These are phyloP conservation scores for Trypanosoma vivax DNA, from an alignment of 208 protist genomes.

Conservation along the genomic window DNA sequence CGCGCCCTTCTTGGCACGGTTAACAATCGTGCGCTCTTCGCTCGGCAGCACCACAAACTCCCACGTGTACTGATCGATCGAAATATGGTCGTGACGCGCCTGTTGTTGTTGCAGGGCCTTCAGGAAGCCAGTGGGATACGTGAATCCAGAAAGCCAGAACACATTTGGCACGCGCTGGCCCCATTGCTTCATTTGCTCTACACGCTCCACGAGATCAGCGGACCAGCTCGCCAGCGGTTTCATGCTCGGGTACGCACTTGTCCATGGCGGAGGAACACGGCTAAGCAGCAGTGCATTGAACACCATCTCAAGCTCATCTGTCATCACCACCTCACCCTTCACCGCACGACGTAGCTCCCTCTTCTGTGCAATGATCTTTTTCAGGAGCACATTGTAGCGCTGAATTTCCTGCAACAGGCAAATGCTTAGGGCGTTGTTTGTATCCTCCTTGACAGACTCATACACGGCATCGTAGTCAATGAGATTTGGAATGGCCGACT, in stretches of 20 bases:
- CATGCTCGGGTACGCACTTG: conserved; percentile 94
- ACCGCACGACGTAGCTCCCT: conserved; percentile 92
- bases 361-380: conserved; percentile 87
- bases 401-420: conserved; percentile 97
- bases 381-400: conserved; percentile 95
- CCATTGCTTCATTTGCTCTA: conserved; percentile 93
- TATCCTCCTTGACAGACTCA: conserved; percentile 85
- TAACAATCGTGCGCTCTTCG: conserved; percentile 88
- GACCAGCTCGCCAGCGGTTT: conserved; percentile 96
- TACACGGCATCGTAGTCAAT: conserved; percentile 90
- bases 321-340: conserved; percentile 97
- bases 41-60: conserved; percentile 92
- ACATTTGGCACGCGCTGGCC: conserved; percentile 88
- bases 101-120: conserved; percentile 96
- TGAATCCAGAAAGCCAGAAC: conserved; percentile 98
- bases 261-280: conserved; percentile 92
- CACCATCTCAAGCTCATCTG: conserved; percentile 92
- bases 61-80: conserved; percentile 97
- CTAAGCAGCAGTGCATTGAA: conserved; percentile 88
- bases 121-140: conserved; percentile 98
- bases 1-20: conserved; percentile 92
- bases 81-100: conserved; percentile 85
- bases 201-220: conserved; percentile 90
- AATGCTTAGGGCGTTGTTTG: conserved; percentile 91
- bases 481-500: conserved; percentile 61